Evolutionary conservation across 2,329 filamentous ascomycete species (phyloP).

Genomic region (Rhynchosporium graminicola): DNA sequence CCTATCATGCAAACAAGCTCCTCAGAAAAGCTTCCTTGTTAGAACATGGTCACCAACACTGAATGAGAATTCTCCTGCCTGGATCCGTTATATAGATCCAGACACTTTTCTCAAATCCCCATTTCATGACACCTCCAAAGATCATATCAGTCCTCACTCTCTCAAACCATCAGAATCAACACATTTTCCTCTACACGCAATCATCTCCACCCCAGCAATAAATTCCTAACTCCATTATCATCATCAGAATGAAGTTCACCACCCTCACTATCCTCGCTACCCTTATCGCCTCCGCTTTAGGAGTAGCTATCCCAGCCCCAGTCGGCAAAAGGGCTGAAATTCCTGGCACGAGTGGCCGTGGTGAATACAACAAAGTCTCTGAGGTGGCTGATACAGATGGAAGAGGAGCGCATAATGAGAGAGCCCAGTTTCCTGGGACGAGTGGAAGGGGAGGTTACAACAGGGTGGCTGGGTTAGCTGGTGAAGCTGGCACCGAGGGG

Average conservation of each 20-base stretch:
- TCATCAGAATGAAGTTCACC: constrained; percentile 4
- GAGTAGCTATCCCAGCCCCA: constrained; percentile 2
- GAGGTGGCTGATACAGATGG: not conserved
- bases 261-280: not conserved
- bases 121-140: too few relatives aligned
- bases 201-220: not conserved
- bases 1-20: too few relatives aligned
- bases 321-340: not conserved
- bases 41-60: not conserved
- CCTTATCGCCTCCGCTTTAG: not conserved
- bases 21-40: not conserved
- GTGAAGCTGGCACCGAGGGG: not conserved
- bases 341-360: not conserved
- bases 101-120: too few relatives aligned
- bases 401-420: constrained; percentile 1
- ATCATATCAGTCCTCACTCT: too few relatives aligned
- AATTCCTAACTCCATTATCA: not conserved
- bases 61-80: not conserved
- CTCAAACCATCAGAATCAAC: too few relatives aligned
- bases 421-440: not conserved
- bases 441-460: constrained; percentile 6
- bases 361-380: constrained; percentile 6
- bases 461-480: not conserved
- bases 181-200: not conserved
- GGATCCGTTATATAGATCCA: too few relatives aligned